Base-by-base conservation (phyloP, 2,329 filamentous ascomycete species). In the Plenodomus lindquistii region DNA sequence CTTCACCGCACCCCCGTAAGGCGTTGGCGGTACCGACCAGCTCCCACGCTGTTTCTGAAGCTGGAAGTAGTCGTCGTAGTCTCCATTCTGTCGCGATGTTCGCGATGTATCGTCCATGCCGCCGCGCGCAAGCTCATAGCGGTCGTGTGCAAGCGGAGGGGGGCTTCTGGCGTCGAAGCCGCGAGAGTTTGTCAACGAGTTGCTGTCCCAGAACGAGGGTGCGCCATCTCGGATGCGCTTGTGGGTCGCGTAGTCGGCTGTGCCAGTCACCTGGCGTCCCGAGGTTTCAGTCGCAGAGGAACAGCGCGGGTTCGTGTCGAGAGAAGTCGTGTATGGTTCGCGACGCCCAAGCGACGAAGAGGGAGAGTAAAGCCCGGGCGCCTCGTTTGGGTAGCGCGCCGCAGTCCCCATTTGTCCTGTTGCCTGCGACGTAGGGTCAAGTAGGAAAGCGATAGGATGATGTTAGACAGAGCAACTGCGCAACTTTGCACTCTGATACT, bases 101-200 rank as follows among this genome's bases (percentile, higher is more conserved):
- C 72, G 57, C 17, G 73, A 69, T 13, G 77, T 76, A 9, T 73
- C 77, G 48, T 81, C 79, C 61, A 79, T 67, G 1, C 79, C 79
- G 34, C 61, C 61, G 34, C 77, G 77, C 29, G 77, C 78, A 4
- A 81, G 67, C 17, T 69, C 66, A 64, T 82, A 82, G 54, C 71
- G 72, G 40, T 80, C 78, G 62, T 81, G 79, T 13, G 80, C 78
- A 41, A 80, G 72, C 2, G 74, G 74, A 21, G 70, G 67, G 15
- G 77, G 78, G 45, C 62, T 76, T 54, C 42, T 66, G 42, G 61
- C 54, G 35, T 63, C 52, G 8, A 55, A 52, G 34, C 54, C 59
- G 31, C 64, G 62, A 34, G 65, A 63, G 41, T 44, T 55, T 17
- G 37, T 43, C n/a, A 60, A 43, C 21, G 59, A 46, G 37, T 38